phyloP scores from a whole-genome alignment of 352 stramenopile genomes.

The Globisporangium abappressorium region DNA sequence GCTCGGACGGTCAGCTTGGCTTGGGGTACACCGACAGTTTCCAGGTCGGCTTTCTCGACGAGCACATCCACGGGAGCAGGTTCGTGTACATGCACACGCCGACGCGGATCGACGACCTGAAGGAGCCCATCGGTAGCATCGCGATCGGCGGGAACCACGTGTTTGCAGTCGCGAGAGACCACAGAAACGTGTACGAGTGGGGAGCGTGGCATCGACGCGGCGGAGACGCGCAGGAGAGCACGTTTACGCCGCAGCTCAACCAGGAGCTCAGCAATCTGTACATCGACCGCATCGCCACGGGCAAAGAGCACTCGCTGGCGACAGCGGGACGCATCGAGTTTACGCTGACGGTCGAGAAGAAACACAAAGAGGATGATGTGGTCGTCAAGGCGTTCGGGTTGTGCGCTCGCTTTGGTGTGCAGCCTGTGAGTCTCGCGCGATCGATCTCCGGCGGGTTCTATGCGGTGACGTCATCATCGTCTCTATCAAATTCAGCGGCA shows the following conservation, averaged over 20 bases:
- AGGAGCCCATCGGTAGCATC: constrained; percentile 51
- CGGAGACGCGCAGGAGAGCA: constrained; percentile 44
- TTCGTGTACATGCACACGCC: constrained; percentile 76
- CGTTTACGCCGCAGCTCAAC: constrained; percentile 50
- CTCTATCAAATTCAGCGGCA: background rate
- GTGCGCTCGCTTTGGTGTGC: constrained; percentile 50
- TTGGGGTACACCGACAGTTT: constrained; percentile 64
- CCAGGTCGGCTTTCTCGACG: constrained; percentile 62
- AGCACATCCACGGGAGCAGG: constrained; percentile 66
- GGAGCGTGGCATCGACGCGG: constrained; percentile 56
- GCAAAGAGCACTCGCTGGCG: constrained; percentile 64
- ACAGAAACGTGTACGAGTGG: constrained; percentile 62
- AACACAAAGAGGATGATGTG: constrained; percentile 18
- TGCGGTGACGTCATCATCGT: constrained; percentile 15
- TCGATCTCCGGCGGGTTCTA: constrained; percentile 36
- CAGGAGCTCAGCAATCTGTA: constrained; percentile 38
- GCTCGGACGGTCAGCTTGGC: constrained; percentile 68
- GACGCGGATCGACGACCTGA: constrained; percentile 50
- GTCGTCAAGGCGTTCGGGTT: constrained; percentile 36
- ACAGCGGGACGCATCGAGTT: constrained; percentile 46
- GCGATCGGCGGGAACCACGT: constrained; percentile 68
- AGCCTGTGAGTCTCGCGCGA: constrained; percentile 40
- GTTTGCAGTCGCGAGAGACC: constrained; percentile 50
- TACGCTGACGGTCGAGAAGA: constrained; percentile 36
- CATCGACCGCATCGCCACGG: constrained; percentile 45